Base-by-base conservation (phyloP, 2,329 filamentous ascomycete species). In the Sporothrix luriei region DNA sequence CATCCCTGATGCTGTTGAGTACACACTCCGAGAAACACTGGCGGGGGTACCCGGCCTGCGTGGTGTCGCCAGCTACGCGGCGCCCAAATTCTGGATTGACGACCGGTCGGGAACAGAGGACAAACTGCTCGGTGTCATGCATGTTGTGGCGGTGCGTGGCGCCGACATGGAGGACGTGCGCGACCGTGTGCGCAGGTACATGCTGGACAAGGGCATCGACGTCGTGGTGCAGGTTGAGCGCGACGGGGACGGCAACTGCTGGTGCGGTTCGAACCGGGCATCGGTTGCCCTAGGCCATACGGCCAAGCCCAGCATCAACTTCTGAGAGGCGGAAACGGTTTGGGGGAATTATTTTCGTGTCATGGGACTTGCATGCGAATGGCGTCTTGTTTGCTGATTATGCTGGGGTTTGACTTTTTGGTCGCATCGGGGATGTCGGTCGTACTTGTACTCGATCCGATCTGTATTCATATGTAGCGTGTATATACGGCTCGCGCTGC, bases 81-180 rank as follows among this genome's bases (percentile, higher is more conserved):
- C 91, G 1, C 94, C 94, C 9, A 91, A 93, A 75, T 97, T 98
- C 77, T 99, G 95, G 95, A 82, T 95, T 16, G 92, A 96, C 74
- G 93, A 97, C 72, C 81, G 86, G 0, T 91, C 91, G 78, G 78
- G 24, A 76, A 40, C 24, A 78, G 3, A 81, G 78, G 82, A 84
- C 70, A 87, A 83, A 72, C 84, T 97, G 2, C 81, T 94, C 14
- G 94, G 94, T 2, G 90, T 95, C 0, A 94, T 97, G 71, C 94
- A 97, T 76, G 86, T 97, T 51, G 88, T 93, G 71, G 92, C 92
- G 0, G 87, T 89, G 0, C 86, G 87, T 29, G 87, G 85, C 2
- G 88, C 90, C 2, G 89, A 94, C 74, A 77, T 94, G 69, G 92
- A 97, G 75, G 94, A 97, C 72, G 92, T 97, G 6, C 85, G 92